These are phyloP conservation scores for Penicillium lagena DNA, from an alignment of 495 filamentous ascomycete species.

Conservation along the genomic window DNA sequence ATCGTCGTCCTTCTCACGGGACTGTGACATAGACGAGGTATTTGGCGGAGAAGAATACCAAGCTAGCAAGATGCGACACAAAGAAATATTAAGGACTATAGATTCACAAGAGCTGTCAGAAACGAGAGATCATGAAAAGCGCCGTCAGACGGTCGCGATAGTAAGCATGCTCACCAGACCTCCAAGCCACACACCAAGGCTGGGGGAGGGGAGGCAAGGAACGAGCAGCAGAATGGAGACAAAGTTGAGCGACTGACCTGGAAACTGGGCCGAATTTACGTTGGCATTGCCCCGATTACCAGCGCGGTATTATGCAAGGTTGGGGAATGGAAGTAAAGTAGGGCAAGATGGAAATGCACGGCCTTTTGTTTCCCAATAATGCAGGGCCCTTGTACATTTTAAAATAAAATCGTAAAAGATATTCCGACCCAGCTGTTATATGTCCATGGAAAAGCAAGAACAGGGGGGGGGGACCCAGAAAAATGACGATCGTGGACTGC, in stretches of 20 bases:
- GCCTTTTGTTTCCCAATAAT: constrained; percentile 11
- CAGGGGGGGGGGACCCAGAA: constrained; percentile 28
- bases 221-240: not conserved
- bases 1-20: constrained; percentile 30
- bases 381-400: constrained; percentile 21
- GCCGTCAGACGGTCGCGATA: not conserved
- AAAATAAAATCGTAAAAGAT: constrained; percentile 9
- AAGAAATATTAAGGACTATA: constrained; percentile 6
- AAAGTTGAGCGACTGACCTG: constrained; percentile 8
- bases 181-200: not conserved
- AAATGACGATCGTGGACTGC: constrained; percentile 36
- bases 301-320: constrained; percentile 26
- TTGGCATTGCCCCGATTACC: constrained; percentile 14
- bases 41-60: not conserved
- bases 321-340: constrained; percentile 14
- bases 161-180: not conserved
- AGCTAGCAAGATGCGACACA: not conserved
- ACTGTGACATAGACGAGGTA: constrained; percentile 34
- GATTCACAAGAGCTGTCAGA: not conserved
- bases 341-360: constrained; percentile 9
- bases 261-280: constrained; percentile 18
- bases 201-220: not conserved
- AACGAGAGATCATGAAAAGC: not conserved
- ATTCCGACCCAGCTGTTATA: constrained; percentile 19
- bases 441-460: constrained; percentile 28